These are phyloP conservation scores for Arthrobotrys sphaeroides DNA, from an alignment of 2,329 filamentous ascomycete genomes.

Conservation along the genomic window DNA sequence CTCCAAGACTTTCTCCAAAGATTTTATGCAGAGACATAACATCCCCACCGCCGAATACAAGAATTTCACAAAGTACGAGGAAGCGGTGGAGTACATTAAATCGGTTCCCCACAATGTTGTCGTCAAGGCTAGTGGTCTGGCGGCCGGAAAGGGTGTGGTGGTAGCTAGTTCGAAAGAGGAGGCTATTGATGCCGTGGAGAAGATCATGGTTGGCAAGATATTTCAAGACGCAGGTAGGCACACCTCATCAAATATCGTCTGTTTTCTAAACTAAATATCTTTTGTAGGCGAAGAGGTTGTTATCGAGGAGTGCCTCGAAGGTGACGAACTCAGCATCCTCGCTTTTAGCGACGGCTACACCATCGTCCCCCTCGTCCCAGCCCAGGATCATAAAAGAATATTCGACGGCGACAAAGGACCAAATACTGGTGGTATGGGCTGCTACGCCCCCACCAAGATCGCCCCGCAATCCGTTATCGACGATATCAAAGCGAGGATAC, in stretches of 20 bases:
- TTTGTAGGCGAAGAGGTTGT: slow-evolving; percentile 78
- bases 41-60: slow-evolving; percentile 92
- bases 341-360: slow-evolving; percentile 90
- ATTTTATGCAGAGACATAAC: slow-evolving; percentile 91
- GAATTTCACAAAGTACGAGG: slow-evolving; percentile 82
- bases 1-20: slow-evolving; percentile 95
- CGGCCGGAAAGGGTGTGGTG: slow-evolving; percentile 94
- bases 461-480: slow-evolving; percentile 78
- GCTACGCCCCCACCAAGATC: slow-evolving; percentile 89
- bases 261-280: neutral
- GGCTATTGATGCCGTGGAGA: slow-evolving; percentile 79
- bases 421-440: slow-evolving; percentile 98
- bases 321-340: slow-evolving; percentile 90
- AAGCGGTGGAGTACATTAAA: slow-evolving; percentile 78
- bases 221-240: slow-evolving; percentile 77
- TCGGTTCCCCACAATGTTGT: slow-evolving; percentile 77
- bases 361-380: slow-evolving; percentile 83
- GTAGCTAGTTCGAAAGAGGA: slow-evolving; percentile 84
- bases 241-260: neutral
- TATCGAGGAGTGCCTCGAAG: slow-evolving; percentile 90
- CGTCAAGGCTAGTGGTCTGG: slow-evolving; percentile 91
- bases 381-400: slow-evolving; percentile 96
- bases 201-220: slow-evolving; percentile 88
- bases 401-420: slow-evolving; percentile 88
- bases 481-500: slow-evolving; percentile 79